These are phyloP conservation scores for Blastobotrys peoriensis DNA, from an alignment of 805 yeast genomes.

Conservation along the genomic window DNA sequence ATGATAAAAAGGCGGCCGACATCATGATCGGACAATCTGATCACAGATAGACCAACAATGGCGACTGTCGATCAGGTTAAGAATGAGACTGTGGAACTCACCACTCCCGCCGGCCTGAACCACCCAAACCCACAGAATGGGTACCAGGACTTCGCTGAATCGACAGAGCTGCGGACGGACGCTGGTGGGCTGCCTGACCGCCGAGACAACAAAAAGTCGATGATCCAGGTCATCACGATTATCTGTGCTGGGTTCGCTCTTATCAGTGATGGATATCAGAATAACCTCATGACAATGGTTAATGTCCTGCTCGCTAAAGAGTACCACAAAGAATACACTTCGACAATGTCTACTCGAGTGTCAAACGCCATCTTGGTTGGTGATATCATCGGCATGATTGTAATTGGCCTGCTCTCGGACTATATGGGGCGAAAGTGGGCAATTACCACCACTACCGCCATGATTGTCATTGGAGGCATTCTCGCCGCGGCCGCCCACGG, in stretches of 20 bases:
- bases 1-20: no score
- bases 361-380: slow-evolving; percentile 67
- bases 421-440: slow-evolving; percentile 62
- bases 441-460: slow-evolving; percentile 55
- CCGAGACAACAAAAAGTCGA: slow-evolving; percentile 5
- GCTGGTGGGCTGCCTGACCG: background rate
- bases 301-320: slow-evolving; percentile 48
- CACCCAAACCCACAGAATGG: no score
- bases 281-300: slow-evolving; percentile 65
- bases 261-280: slow-evolving; percentile 73
- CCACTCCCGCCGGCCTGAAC: no score
- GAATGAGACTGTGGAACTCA: no score
- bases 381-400: slow-evolving; percentile 65
- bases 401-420: slow-evolving; percentile 58
- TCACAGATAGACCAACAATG: no score
- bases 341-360: slow-evolving; percentile 53
- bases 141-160: no score
- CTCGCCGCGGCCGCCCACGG: slow-evolving; percentile 72
- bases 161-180: no score
- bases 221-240: slow-evolving; percentile 34
- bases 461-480: slow-evolving; percentile 58
- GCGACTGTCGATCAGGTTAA: no score
- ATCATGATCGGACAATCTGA: no score
- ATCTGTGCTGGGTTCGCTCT: slow-evolving; percentile 69
- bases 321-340: slow-evolving; percentile 40